Base-by-base conservation (phyloP, 495 filamentous ascomycete species). In the Chaetomium fimeti region DNA sequence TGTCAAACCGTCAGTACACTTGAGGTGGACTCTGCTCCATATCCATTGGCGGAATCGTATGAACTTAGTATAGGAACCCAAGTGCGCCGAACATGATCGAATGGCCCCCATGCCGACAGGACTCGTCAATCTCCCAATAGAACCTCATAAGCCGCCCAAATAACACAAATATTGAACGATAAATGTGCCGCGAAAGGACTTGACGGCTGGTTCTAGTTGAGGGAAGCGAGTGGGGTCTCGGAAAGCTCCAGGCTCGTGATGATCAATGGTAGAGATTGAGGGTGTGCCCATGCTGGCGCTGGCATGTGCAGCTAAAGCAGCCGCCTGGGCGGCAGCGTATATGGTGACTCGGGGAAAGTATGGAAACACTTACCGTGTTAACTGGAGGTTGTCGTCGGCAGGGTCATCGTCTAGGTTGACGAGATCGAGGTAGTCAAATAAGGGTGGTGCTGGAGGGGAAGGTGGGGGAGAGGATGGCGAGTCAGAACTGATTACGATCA, bases 401-500 rank as follows among this genome's bases (percentile, higher is more conserved):
- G 28, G 58, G 43, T 51, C 29, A 47, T 24, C 9, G 7, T 60
- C 8, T 36, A 36, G 32, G 32, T 5, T 9, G 8, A 11, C 58
- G n/a, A 38, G 16, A 29, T 20, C 42, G 18, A 22, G 32, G n/a
- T 25, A 4, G 22, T 57, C n/a, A 11, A 32, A 9, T 4, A 27
- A 12, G 28, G 18, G 20, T 13, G 20, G 43, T 12, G 43, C 43
- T 13, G 58, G 45, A 24, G 45, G 24, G 18, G 45, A 12, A 2
- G 57, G 42, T 18, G 53, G 22, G 18, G 56, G 57, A 22, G 36
- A 57, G 2, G 32, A 36, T 9, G 62, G 56, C 18, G 58, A 49
- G n/a, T 60, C 45, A 3, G 45, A 16, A 42, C 49, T 60, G n/a
- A 60, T 60, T 16, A 60, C n/a, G 5, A 60, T 43, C 6, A 11